phyloP scores from a whole-genome alignment of 805 yeast genomes.

The Wickerhamiella cacticola region DNA sequence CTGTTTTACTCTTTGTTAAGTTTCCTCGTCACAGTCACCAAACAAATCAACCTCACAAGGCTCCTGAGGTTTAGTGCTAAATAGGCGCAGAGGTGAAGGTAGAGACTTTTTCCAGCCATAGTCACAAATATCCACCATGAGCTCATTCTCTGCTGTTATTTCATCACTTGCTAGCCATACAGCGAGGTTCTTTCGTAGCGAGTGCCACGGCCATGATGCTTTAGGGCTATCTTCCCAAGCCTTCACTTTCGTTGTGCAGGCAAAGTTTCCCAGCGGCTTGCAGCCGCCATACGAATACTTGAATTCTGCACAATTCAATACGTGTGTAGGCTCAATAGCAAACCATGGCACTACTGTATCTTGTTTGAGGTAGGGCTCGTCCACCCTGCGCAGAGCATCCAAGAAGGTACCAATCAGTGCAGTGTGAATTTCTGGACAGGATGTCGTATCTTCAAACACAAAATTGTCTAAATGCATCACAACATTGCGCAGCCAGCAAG shows the following conservation, averaged over 20 bases:
- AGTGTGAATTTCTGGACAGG: background rate
- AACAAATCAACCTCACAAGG: too few relatives aligned
- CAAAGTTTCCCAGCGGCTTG: background rate
- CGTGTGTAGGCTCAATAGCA: conserved; percentile 1
- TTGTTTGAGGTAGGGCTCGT: background rate
- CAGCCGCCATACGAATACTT: background rate
- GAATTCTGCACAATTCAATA: background rate
- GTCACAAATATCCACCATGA: background rate
- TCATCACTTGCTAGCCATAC: background rate
- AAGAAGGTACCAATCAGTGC: background rate
- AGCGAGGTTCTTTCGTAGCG: background rate
- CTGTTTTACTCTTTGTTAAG: too few relatives aligned
- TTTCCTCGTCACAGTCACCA: too few relatives aligned
- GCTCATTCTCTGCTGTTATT: background rate
- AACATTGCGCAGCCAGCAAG: background rate
- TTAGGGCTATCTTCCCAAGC: background rate
- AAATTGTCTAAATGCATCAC: too few relatives aligned
- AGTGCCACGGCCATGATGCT: background rate
- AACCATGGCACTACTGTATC: background rate
- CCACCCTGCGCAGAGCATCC: background rate
- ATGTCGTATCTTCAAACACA: too few relatives aligned
- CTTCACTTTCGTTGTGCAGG: too few relatives aligned
- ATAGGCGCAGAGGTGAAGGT: background rate
- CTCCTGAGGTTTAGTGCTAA: background rate
- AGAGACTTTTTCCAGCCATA: background rate